Conservation (phyloP, 768 basidiomycete genomes). For the Rhodosporidiobolus sp. region DNA sequence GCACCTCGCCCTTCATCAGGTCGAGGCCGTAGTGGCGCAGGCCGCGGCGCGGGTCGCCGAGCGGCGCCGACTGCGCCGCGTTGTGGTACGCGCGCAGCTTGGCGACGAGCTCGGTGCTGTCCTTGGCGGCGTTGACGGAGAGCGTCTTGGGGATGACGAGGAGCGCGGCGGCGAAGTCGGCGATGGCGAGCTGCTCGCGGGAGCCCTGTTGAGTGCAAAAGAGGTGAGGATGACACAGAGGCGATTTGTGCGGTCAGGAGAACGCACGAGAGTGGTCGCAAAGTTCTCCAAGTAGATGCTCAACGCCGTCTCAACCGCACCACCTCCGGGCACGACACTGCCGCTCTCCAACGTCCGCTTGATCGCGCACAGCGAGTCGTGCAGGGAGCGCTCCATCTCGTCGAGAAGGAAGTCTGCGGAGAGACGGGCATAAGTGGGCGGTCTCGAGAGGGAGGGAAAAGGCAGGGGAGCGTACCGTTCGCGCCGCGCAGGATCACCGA, state of each 20-base stretch:
- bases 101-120: conserved; percentile 94
- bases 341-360: conserved; percentile 97
- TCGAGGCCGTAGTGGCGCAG: conserved; percentile 92
- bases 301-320: conserved; percentile 92
- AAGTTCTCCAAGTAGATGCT: conserved; percentile 99
- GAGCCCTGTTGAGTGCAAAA: conserved; percentile 65
- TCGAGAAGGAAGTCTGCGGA: conserved; percentile 86
- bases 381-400: conserved; percentile 96
- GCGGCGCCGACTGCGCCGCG: conserved; percentile 86
- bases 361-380: conserved; percentile 90
- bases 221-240: too few species aligned
- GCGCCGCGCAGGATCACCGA: conserved; percentile 93
- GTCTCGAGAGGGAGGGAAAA: neutral
- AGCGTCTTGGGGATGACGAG: conserved; percentile 95
- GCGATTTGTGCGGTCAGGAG: neutral
- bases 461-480: conserved; percentile 53
- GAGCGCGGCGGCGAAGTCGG: conserved; percentile 92
- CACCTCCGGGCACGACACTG: conserved; percentile 91
- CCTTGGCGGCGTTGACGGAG: conserved; percentile 96
- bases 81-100: conserved; percentile 96
- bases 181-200: conserved; percentile 95
- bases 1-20: conserved; percentile 85
- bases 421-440: neutral
- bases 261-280: conserved; percentile 84
- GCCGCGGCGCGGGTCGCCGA: conserved; percentile 83